These are phyloP conservation scores for Groenewaldozyma salmanticensis DNA, from an alignment of 805 yeast genomes.

Conservation along the genomic window DNA sequence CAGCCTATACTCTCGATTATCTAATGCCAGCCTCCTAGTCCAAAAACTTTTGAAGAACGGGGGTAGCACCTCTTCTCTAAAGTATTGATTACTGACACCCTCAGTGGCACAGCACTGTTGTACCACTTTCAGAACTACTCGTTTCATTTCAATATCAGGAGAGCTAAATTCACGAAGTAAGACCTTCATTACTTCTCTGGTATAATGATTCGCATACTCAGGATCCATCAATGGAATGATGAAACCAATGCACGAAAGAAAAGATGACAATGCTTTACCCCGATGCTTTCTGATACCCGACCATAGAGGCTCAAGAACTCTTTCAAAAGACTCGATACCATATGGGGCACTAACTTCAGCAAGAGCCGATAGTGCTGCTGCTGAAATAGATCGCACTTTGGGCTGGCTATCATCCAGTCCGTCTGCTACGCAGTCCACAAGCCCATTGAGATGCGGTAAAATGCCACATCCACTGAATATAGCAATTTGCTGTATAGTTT, in stretches of 20 bases:
- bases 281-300: slow-evolving; percentile 64
- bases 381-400: slow-evolving; percentile 60
- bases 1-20: slow-evolving; percentile 39
- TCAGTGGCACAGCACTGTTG: slow-evolving; percentile 56
- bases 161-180: slow-evolving; percentile 63
- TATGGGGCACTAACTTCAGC: slow-evolving; percentile 81
- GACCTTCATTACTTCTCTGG: slow-evolving; percentile 61
- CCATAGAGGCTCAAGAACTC: slow-evolving; percentile 69
- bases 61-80: slow-evolving; percentile 43
- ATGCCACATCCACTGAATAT: slow-evolving; percentile 58
- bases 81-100: slow-evolving; percentile 40
- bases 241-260: slow-evolving; percentile 66
- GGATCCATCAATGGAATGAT: slow-evolving; percentile 80
- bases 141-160: slow-evolving; percentile 83
- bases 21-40: slow-evolving; percentile 65
- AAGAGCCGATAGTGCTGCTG: slow-evolving; percentile 57
- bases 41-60: slow-evolving; percentile 67
- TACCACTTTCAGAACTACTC: slow-evolving; percentile 58
- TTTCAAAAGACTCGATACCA: slow-evolving; percentile 83
- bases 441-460: slow-evolving; percentile 58
- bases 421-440: slow-evolving; percentile 51
- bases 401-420: slow-evolving; percentile 59
- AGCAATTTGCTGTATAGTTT: slow-evolving; percentile 68
- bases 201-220: slow-evolving; percentile 69
- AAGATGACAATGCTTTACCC: slow-evolving; percentile 69